Base-by-base conservation (phyloP, 73 alveolate species). In the Loxodes magnus region DNA sequence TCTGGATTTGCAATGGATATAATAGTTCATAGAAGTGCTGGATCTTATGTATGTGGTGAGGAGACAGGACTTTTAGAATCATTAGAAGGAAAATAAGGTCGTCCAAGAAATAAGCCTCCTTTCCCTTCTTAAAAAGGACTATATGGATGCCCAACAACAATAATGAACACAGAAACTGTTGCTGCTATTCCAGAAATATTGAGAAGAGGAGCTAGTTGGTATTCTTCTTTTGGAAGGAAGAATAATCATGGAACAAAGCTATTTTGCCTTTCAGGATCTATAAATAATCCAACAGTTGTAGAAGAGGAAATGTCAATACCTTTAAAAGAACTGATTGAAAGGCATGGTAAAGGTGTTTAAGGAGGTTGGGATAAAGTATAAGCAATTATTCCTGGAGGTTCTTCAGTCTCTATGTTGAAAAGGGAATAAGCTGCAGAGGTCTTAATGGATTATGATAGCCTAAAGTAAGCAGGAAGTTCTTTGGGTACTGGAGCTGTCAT, bases 401-500 rank as follows among this genome's bases (percentile, higher is more conserved):
- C 95, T 4, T 82, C 95, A 24, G 95, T 82, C 16, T 90, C 92
- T n/a, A 34, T 84, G 59, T 59, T 84, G 27, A 74, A 92, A n/a
- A 84, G 67, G 52, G 55, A 61, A 26, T 56, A 68, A 6, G 72
- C 90, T 36, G 87, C 66, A 20, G 80, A 63, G 42, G 96, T 79
- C 3, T 67, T 84, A 4, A 84, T 84, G 96, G 96, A 84, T 65
- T 84, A 73, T 54, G 96, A 84, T 75, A 84, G 82, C 22, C 81
- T 84, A 9, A 84, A 71, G 56, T 87, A 80, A 43, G 83, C 56
- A 37, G 60, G 71, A 35, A 57, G 84, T 25, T 92, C 92, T 35
- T 81, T 84, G 7, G 96, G 96, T 16, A 84, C 96, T 9, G 96
- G 92, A 39, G 96, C 96, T 42, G 96, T 84, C 35, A 84, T 84